Evolutionary conservation across 2,329 filamentous ascomycete genomes (phyloP).

Genomic region (Cordyceps cateniannulata): DNA sequence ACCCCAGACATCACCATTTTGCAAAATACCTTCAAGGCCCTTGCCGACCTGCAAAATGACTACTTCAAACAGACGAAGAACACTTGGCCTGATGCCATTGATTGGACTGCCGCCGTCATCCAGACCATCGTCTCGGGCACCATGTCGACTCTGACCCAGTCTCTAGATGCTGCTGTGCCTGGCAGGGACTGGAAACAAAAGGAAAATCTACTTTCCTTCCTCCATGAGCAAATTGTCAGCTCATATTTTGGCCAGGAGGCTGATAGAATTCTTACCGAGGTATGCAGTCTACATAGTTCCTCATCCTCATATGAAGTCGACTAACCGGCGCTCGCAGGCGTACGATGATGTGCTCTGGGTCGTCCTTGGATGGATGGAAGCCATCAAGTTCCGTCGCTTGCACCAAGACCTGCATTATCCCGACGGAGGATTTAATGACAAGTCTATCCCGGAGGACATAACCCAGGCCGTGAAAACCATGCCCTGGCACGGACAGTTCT

Average conservation of each 20-base stretch:
- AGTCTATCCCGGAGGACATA: conserved; percentile 19
- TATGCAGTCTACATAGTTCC: conserved; percentile 15
- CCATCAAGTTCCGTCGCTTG: conserved; percentile 66
- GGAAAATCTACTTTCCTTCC: conserved; percentile 75
- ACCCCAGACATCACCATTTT: conserved; percentile 25
- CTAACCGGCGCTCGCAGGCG: conserved; percentile 45
- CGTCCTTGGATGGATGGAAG: conserved; percentile 83
- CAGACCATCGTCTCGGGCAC: conserved; percentile 72
- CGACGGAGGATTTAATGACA: conserved; percentile 15
- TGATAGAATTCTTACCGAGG: conserved; percentile 60
- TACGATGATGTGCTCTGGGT: conserved; percentile 97
- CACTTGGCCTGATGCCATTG: conserved; percentile 79
- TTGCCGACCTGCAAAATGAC: conserved; percentile 67
- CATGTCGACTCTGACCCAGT: conserved; percentile 62
- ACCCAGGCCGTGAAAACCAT: conserved; percentile 31
- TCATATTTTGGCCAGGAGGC: conserved; percentile 87
- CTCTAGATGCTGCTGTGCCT: conserved; percentile 35
- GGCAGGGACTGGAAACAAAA: conserved; percentile 42
- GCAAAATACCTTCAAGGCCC: conserved; percentile 51
- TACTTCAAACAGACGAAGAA: conserved; percentile 75
- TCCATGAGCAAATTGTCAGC: conserved; percentile 68
- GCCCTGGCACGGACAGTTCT: conserved; percentile 72
- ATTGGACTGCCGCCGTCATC: conserved; percentile 88
- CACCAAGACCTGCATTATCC: conserved; percentile 60
- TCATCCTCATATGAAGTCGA: background rate